Conservation (phyloP, 2,329 filamentous ascomycete species). For the Fusarium dlaminii region DNA sequence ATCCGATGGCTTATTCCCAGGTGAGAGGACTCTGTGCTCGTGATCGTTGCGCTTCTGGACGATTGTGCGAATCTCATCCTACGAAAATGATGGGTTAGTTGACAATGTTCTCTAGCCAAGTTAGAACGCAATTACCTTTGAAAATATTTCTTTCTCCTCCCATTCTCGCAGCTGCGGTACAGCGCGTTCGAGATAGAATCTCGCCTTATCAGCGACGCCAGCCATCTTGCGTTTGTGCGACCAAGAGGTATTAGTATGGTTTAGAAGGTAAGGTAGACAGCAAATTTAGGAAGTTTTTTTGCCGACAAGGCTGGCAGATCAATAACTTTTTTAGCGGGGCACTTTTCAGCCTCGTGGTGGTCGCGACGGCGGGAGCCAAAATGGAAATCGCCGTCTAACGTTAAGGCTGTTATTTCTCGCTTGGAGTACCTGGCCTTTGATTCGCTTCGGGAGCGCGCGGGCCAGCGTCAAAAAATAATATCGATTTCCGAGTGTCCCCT, state of each 20-base stretch:
- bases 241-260: constrained; percentile 3
- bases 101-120: background rate
- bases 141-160: constrained; percentile 91
- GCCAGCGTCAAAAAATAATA: constrained; percentile 28
- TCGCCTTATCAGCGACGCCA: constrained; percentile 89
- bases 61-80: constrained; percentile 91
- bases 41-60: constrained; percentile 91
- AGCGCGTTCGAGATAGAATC: constrained; percentile 91
- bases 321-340: constrained; percentile 32
- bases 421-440: constrained; percentile 3
- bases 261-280: background rate
- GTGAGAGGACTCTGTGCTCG: constrained; percentile 88
- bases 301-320: constrained; percentile 29
- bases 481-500: constrained; percentile 28
- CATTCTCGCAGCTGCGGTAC: constrained; percentile 93
- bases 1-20: constrained; percentile 78
- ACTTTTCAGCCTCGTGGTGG: constrained; percentile 25
- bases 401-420: background rate
- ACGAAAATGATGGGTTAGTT: constrained; percentile 18
- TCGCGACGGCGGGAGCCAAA: background rate
- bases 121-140: constrained; percentile 63
- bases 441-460: constrained; percentile 32
- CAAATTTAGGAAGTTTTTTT: constrained; percentile 33
- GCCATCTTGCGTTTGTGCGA: constrained; percentile 66
- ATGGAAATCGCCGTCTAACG: constrained; percentile 1